Percentiles rank a stretch among this genome's conserved stretches.
phyloP scores from a whole-genome alignment of 257 asterid species.

The Sherardia arvensis region DNA sequence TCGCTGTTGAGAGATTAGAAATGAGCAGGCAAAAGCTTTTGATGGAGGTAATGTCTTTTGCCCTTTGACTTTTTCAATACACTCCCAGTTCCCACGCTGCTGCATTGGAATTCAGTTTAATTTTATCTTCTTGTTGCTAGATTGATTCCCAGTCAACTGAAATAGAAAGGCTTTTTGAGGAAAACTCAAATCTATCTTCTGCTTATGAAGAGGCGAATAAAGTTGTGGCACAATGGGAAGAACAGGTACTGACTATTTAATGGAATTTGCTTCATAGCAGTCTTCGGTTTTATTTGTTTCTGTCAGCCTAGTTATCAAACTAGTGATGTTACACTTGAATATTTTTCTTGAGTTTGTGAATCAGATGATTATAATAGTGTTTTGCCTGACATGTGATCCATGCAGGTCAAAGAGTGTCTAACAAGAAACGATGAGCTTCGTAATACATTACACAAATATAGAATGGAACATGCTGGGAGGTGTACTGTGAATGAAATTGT shows the following conservation, averaged over 20 bases:
- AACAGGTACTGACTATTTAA: conserved; percentile 49
- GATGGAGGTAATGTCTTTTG: conserved; percentile 51
- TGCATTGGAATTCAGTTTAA: conserved; percentile 17
- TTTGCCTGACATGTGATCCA: conserved; percentile 11
- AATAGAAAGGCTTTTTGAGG: conserved; percentile 86
- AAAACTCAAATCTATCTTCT: conserved; percentile 63
- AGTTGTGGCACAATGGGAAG: conserved; percentile 71
- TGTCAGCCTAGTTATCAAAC: background rate
- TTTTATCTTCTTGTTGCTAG: conserved; percentile 29
- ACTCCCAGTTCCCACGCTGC: background rate
- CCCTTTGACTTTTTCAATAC: background rate
- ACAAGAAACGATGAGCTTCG: conserved; percentile 85
- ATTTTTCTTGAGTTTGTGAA: background rate
- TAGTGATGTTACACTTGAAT: background rate
- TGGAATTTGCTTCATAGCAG: background rate
- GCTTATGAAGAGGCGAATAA: conserved; percentile 78
- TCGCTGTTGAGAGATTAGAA: conserved; percentile 84
- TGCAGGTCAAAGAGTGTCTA: conserved; percentile 72
- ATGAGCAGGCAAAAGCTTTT: conserved; percentile 84
- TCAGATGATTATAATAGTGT: background rate
- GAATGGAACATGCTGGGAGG: conserved; percentile 46
- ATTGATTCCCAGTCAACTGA: conserved; percentile 96
- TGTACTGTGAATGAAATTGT: conserved; percentile 27
- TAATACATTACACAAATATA: conserved; percentile 50
- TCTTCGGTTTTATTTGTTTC: background rate